Conservation (phyloP, 495 filamentous ascomycete species). For the Achaetomiella virescens region DNA sequence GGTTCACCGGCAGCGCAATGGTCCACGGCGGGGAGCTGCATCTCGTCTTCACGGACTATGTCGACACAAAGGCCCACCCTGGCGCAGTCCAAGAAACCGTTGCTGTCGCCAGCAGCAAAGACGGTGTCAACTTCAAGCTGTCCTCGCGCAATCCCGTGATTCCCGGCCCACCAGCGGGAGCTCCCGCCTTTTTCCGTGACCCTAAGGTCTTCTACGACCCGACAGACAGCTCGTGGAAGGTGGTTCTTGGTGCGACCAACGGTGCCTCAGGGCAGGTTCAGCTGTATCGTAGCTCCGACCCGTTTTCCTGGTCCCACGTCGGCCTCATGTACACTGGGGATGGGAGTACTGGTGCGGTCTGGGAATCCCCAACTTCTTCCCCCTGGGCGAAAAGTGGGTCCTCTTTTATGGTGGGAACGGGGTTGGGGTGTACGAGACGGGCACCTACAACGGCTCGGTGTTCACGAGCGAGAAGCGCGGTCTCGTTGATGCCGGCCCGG, state of each 20-base stretch:
- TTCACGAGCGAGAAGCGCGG: constrained; percentile 5
- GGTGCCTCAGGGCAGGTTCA: neutral
- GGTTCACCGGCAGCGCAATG: constrained; percentile 1
- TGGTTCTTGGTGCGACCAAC: neutral
- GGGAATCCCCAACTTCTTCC: constrained; percentile 8
- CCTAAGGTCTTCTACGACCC: constrained; percentile 2
- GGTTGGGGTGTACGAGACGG: neutral
- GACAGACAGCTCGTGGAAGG: neutral
- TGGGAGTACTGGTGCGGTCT: neutral
- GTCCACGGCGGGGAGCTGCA: neutral
- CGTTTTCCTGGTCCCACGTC: constrained; percentile 1
- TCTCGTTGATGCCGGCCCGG: constrained; percentile 1
- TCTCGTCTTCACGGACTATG: constrained; percentile 1
- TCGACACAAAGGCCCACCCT: neutral
- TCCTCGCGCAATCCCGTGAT: neutral
- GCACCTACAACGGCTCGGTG: neutral
- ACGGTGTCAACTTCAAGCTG: neutral
- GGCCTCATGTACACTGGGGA: constrained; percentile 1
- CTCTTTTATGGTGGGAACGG: constrained; percentile 1
- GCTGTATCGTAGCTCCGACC: neutral
- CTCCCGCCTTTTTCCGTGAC: neutral
- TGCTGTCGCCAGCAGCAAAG: neutral
- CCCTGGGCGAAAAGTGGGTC: constrained; percentile 1
- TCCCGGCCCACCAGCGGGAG: neutral
- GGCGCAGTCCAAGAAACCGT: neutral